Evolutionary conservation across 768 basidiomycete genomes (phyloP), one percentile per base, ranked within the genome.

Genomic region (Xerocomellus chrysenteron): DNA sequence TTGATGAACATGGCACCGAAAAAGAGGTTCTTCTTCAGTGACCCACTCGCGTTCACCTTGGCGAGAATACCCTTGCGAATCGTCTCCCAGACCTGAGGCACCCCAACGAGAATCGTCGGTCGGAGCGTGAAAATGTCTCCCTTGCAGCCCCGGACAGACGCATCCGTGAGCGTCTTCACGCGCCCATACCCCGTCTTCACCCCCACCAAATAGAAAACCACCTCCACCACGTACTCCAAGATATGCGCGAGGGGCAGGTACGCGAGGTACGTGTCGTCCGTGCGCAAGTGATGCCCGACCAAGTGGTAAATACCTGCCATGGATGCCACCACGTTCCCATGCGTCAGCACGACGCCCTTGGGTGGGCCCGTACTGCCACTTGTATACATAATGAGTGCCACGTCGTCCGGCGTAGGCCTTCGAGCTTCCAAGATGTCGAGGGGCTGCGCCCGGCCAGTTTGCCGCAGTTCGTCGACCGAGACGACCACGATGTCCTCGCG

Each of bases 51-150:
- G 55, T 92, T 82, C 51, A 98, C 86, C 73, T 94, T 93, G 57
- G 79, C 70, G 11, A 94, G 66, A 68, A 99, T 95, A 33, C 94
- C 94, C 77, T 99, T 99, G 56, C 95, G 86, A 61, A 98, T 98
- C 52, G 85, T 87, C 74, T 99, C 96, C 94, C 94, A 99, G 1
- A 98, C 90, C 3, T 94, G 92, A 2, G 96, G 96, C 2, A 98
- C 96, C 50, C 94, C 96, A 50, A 92, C 84, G 82, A 98, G 87
- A 74, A 97, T 86, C n/a, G 86, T 81, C 7, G 96, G 96, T 42
- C 79, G 75, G 78, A 97, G 90, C 13, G 85, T 80, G 50, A 79
- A 78, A 65, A 99, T 84, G 68, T 98, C 96, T 47, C 96, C 96
- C 55, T 87, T 82, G 72, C 86, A 89, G 41, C 91, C 87, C 44